Conservation (phyloP, 805 yeast species). For the Metschnikowia similis region DNA sequence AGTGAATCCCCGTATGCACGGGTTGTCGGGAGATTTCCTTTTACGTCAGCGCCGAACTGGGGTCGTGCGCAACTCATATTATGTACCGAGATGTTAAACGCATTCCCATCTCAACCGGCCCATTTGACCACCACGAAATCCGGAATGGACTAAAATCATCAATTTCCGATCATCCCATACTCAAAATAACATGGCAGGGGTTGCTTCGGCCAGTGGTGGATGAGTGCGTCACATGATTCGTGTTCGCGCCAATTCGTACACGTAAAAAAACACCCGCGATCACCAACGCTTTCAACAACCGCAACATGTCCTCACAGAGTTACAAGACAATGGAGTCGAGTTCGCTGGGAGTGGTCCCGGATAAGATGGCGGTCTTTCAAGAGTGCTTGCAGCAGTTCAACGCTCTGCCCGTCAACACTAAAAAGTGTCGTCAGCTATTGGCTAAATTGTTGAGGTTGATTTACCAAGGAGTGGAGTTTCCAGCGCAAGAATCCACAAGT, state of each 20-base stretch:
- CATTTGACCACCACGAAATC: too few relatives aligned
- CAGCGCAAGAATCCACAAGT: slow-evolving; percentile 84
- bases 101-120: too few relatives aligned
- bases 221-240: slow-evolving; percentile 11
- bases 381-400: slow-evolving; percentile 92
- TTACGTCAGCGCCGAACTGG: too few relatives aligned
- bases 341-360: slow-evolving; percentile 61
- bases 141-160: too few relatives aligned
- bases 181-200: neutral
- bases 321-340: slow-evolving; percentile 81
- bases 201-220: neutral
- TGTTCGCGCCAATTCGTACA: slow-evolving; percentile 15
- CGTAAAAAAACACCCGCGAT: slow-evolving; percentile 16
- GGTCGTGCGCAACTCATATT: too few relatives aligned
- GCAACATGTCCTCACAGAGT: slow-evolving; percentile 69
- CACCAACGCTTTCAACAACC: slow-evolving; percentile 5
- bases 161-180: neutral
- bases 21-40: too few relatives aligned
- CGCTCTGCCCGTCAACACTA: slow-evolving; percentile 83
- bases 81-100: too few relatives aligned
- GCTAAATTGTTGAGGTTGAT: slow-evolving; percentile 79
- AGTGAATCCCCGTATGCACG: too few relatives aligned
- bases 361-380: slow-evolving; percentile 96
- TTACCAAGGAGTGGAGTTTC: slow-evolving; percentile 83
- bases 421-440: slow-evolving; percentile 76